Percentiles rank a stretch among this genome's conserved stretches.
Conservation (phyloP, 106 monocot genomes). For the Platanthera zijinensis region DNA sequence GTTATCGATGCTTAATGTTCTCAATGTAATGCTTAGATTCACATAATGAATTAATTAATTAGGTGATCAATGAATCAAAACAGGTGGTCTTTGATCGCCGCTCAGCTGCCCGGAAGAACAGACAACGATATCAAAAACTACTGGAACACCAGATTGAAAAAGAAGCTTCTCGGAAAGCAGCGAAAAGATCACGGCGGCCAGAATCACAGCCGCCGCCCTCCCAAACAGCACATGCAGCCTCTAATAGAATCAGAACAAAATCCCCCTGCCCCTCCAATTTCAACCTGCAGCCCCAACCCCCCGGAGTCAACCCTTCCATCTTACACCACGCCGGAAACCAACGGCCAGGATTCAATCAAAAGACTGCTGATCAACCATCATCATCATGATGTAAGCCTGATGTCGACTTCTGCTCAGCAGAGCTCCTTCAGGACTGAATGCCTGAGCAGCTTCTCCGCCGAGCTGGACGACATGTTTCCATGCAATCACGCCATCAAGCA, state of each 20-base stretch:
- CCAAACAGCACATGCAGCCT: background rate
- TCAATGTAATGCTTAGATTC: no score
- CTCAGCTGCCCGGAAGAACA: slow-evolving; percentile 78
- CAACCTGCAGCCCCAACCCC: background rate
- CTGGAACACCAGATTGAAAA: slow-evolving; percentile 91
- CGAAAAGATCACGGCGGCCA: slow-evolving; percentile 1
- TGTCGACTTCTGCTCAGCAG: background rate
- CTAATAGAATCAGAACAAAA: background rate
- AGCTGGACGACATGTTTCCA: slow-evolving; percentile 38
- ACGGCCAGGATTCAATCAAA: background rate
- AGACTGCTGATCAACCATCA: background rate
- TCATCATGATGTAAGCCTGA: background rate
- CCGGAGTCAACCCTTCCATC: background rate
- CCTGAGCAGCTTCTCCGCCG: slow-evolving; percentile 11
- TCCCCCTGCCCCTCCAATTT: background rate
- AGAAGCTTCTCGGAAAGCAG: slow-evolving; percentile 36
- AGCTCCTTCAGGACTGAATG: background rate
- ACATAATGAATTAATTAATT: no score
- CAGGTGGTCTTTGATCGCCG: slow-evolving; percentile 90
- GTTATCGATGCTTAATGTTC: no score
- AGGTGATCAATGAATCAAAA: background rate
- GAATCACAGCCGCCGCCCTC: background rate
- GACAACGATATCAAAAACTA: slow-evolving; percentile 94
- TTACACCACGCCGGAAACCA: background rate
- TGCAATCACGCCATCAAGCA: slow-evolving; percentile 3